Evolutionary conservation across 805 yeast species (phyloP).

Genomic region (Scheffersomyces coipomensis): DNA sequence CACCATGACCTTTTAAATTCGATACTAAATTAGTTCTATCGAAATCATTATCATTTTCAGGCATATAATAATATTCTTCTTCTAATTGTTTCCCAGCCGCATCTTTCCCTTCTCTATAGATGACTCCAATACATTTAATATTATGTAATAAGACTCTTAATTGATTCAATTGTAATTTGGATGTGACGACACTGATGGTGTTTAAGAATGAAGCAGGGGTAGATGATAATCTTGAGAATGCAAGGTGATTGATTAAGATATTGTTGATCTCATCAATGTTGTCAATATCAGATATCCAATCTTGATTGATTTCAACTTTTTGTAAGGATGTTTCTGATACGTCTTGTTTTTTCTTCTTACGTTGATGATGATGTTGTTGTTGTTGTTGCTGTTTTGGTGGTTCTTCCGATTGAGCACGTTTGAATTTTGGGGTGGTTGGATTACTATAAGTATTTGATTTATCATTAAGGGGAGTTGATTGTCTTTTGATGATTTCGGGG

Average conservation of each 20-base stretch:
- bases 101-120: constrained; percentile 87
- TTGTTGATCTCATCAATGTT: constrained; percentile 56
- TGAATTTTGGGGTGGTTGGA: constrained; percentile 18
- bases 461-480: constrained; percentile 18
- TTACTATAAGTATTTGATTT: constrained; percentile 21
- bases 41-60: constrained; percentile 74
- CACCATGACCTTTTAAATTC: constrained; percentile 77
- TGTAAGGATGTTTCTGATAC: constrained; percentile 6
- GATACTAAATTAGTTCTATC: constrained; percentile 70
- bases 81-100: constrained; percentile 95
- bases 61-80: constrained; percentile 88
- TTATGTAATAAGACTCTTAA: constrained; percentile 44
- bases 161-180: constrained; percentile 42
- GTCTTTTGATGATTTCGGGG: not conserved
- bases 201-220: constrained; percentile 77
- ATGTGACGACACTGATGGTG: constrained; percentile 57
- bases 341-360: constrained; percentile 5
- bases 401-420: constrained; percentile 31
- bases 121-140: constrained; percentile 75
- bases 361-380: constrained; percentile 4
- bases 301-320: constrained; percentile 26
- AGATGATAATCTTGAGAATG: constrained; percentile 84
- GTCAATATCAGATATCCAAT: constrained; percentile 7
- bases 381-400: constrained; percentile 22
- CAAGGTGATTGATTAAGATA: constrained; percentile 77